These are phyloP conservation scores for Camellia lanceoleosa DNA, from an alignment of 148 eudicot genomes.

Conservation along the genomic window DNA sequence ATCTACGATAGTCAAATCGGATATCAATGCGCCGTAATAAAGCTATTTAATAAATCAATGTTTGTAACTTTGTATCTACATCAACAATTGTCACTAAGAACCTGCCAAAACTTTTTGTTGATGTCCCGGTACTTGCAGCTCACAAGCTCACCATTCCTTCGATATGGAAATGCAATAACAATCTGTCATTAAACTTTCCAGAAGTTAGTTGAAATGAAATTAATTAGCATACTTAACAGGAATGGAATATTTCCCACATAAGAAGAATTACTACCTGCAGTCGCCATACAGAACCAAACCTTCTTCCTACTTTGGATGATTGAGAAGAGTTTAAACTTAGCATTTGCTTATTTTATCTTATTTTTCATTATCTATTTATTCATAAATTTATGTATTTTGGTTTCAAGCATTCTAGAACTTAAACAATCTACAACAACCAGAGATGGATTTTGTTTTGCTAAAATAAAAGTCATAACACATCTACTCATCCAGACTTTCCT, in stretches of 20 bases:
- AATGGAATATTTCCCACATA: not conserved
- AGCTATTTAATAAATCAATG: not conserved
- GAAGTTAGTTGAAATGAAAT: constrained; percentile 9
- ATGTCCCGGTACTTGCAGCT: constrained; percentile 85
- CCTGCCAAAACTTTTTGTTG: constrained; percentile 92
- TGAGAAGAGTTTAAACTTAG: not conserved
- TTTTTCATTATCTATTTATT: not conserved
- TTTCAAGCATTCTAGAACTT: too few species aligned
- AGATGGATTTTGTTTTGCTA: too few species aligned
- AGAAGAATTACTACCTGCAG: not conserved
- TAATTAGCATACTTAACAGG: not conserved
- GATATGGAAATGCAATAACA: constrained; percentile 81
- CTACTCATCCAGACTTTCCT: too few species aligned
- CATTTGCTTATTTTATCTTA: not conserved
- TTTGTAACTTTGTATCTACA: not conserved
- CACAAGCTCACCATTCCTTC: constrained; percentile 58
- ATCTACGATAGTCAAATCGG: not conserved
- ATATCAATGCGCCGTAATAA: not conserved
- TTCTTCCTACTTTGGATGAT: not conserved
- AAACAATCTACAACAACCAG: too few species aligned
- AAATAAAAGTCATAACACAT: too few species aligned
- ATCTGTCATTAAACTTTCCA: constrained; percentile 42
- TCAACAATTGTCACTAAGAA: constrained; percentile 20
- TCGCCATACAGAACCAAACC: not conserved
- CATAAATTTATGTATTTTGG: too few species aligned